Evolutionary conservation across 192 early-diverging fungal species (phyloP), one percentile per base, ranked within the genome.

Genomic region (Coemansia sp.): DNA sequence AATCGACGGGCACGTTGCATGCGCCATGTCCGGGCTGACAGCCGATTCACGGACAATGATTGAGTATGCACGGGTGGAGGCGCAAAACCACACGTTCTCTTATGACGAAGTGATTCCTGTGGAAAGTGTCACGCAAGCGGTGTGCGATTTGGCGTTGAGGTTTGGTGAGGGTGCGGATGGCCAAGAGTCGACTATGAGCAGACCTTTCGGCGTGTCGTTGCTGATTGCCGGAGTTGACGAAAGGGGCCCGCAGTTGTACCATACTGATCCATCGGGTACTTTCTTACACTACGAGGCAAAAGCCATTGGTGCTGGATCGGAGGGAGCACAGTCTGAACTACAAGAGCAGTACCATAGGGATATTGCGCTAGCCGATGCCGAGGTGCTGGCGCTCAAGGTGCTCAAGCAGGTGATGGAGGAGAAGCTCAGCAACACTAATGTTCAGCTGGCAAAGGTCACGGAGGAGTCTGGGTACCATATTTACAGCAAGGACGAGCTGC

Each of bases 321-420:
- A 99, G 76, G 97, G 97, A 30, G 97, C 97, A 33, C 95, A 98
- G 73, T 93, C 95, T 3, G 96, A 96, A 77, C 83, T 99, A 58
- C 93, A 99, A 75, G 94, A 96, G 81, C 90, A 97, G 72, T 99
- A 94, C 69, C 93, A 98, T 72, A 87, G 92, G 75, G 69, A 64
- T 18, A 80, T 98, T 57, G 91, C 90, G 2, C 72, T 98, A 69
- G 80, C 84, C 13, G 94, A 98, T 65, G 97, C 96, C 7, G 90
- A 94, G 74, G 82, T 86, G 7, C 73, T 98, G 60, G 89, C 96
- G 23, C 87, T 99, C 39, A 97, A 95, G 86, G 93, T 98, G 18
- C 82, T 99, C 37, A 99, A 99, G 87, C 90, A 94, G 71, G 97
- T 99, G 21, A 99, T 99, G 96, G 97, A 99, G 77, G 97, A 99